Evolutionary conservation across 768 basidiomycete species (phyloP), one percentile per base, ranked within the genome.

Genomic region (Mycena olivaceomarginata): DNA sequence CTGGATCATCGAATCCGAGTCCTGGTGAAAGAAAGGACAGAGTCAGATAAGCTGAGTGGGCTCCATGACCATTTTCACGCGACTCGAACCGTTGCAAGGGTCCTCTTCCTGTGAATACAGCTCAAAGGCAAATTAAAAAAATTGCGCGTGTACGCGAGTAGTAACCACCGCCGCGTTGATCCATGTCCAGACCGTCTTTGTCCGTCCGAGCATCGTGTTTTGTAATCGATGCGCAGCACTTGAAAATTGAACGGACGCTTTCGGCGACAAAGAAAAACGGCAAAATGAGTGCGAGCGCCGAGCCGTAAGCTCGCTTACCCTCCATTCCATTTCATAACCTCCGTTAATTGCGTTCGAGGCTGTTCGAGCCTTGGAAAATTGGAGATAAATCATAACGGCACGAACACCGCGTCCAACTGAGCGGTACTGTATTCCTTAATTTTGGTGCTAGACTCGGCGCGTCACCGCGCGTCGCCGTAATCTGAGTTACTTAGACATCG

Each of bases 71-170:
- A 64, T 31, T 41, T 63, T 40, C 40, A 40, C 63, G 51, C 22
- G 31, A 31, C 31, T 31, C 31, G 67, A 11, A 41, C 51, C 39
- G 71, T 72, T 57, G 71, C 71, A 64, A 72, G 53, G 62, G 11
- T 20, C 65, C 51, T 37, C n/a, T 4, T 16, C 40, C 20, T 0
- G 22, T 11, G 4, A 37, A 51, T 16, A 31, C 68, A 70, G 15
- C 45, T 51, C 70, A 63, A 62, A 63, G 63, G 48, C 62, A 72
- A 64, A 72, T 72, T 53, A 43, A 71, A 71, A 53, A 63, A 63
- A 53, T 41, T 11, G 2, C 39, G 12, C 41, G 41, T 6, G 2
- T 9, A 12, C 31, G 16, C 7, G 18, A 40, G 39, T 66, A 5
- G 43, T 46, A 63, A 41, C 22, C 43, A 25, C 22, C 59, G 25